phyloP scores from a whole-genome alignment of 148 eudicot species.

The Rhododendron vialii region DNA sequence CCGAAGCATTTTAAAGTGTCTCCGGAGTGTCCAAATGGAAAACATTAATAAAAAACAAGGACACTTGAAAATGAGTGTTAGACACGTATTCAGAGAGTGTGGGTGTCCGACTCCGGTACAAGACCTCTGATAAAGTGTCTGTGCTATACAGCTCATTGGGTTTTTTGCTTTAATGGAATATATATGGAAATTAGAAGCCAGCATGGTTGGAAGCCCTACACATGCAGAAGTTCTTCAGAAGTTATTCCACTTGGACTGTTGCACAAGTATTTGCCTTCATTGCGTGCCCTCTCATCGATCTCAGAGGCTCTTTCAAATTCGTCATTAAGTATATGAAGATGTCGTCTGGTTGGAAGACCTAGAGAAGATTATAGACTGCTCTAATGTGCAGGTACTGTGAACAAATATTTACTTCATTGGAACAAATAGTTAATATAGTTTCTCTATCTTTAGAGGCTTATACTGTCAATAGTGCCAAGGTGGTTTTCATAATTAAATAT shows the following conservation, averaged over 20 bases:
- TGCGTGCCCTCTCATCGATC: constrained; percentile 69
- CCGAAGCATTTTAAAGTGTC: too few relatives aligned
- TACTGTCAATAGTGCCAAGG: constrained; percentile 87
- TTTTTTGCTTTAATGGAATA: background rate
- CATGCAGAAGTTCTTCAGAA: constrained; percentile 70
- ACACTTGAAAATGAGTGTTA: too few relatives aligned
- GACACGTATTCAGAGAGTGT: too few relatives aligned
- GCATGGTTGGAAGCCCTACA: constrained; percentile 91
- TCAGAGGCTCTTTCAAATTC: constrained; percentile 85
- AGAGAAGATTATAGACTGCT: constrained; percentile 85
- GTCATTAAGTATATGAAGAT: constrained; percentile 86
- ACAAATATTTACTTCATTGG: too few relatives aligned
- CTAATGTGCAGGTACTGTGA: constrained; percentile 63
- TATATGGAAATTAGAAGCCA: constrained; percentile 69
- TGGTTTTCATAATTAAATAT: constrained; percentile 51
- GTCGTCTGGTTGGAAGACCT: constrained; percentile 89
- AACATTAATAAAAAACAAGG: too few relatives aligned
- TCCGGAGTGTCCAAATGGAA: too few relatives aligned
- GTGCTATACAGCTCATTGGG: background rate
- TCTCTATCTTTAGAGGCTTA: constrained; percentile 47
- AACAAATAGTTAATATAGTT: too few relatives aligned
- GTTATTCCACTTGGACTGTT: constrained; percentile 77
- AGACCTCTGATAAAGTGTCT: too few relatives aligned
- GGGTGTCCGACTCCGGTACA: too few relatives aligned
- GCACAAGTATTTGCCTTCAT: constrained; percentile 86